Base-by-base conservation (phyloP, 768 basidiomycete species). In the Sporobolomyces phaffii region DNA sequence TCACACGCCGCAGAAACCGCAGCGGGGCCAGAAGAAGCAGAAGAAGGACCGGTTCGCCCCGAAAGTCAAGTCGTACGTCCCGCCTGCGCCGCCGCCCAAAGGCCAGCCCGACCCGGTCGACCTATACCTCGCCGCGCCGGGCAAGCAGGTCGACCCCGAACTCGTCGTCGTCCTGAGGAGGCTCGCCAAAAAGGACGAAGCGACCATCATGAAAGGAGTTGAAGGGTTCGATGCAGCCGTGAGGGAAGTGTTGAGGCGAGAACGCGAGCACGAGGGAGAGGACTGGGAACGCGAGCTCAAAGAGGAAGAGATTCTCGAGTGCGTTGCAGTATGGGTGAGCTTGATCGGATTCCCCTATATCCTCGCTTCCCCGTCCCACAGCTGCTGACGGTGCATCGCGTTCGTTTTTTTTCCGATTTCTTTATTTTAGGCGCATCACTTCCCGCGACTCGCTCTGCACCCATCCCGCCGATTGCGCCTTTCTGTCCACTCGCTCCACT, bases 251-350 rank as follows among this genome's bases (percentile, higher is more conserved):
- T 26, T 62, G 33, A 81, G 80, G 76, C 45, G 73, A 79, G 69
- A 70, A 10, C 78, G 77, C 50, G 81, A 81, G 43, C 79, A 78
- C 18, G 80, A 80, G 20, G 82, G 81, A 26, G 61, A 70, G n/a
- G 65, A 64, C 24, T 71, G 69, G 69, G 61, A 64, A 29, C 29
- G 66, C 26, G 63, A 68, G 43, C 36, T 61, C 33, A 44, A 57
- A 17, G 81, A 81, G 77, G 56, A 75, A 79, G 71, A 72, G 22
- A 70, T 83, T 71, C 81, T 83, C 28, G 81, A 85, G 61, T 87
- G 86, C 81, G 73, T 93, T 36, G 91, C 91, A 5, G 91, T 94
- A 62, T 98, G 93, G 93, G 92, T 94, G 76, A 73, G 90, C 10
- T 5, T 36, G 8, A 6, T 28, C 26, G 13, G n/a, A n/a, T n/a